phyloP scores from a whole-genome alignment of 75 land plant species.

The Sequoia sempervirens region DNA sequence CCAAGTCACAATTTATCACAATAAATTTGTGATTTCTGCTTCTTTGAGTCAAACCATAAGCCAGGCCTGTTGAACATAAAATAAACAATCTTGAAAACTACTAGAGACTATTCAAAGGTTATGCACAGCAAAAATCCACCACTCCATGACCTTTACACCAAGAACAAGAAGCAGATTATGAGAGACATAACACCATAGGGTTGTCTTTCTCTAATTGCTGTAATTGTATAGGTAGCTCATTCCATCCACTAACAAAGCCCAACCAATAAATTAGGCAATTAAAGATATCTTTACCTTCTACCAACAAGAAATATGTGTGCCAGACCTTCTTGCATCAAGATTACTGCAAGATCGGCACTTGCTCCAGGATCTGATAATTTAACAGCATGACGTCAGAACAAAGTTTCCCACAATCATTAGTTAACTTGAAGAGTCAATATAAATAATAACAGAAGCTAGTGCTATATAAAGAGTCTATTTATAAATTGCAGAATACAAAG shows the following conservation, averaged over 20 bases:
- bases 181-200: neutral
- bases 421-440: neutral
- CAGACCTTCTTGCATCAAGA: conserved; percentile 92
- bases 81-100: neutral
- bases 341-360: conserved; percentile 90
- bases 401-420: neutral
- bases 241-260: neutral
- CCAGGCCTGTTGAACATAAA: neutral
- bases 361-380: conserved; percentile 75
- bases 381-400: neutral
- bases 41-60: neutral
- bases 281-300: conserved; percentile 43
- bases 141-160: neutral
- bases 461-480: neutral
- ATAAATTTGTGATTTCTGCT: too few species aligned
- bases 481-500: neutral
- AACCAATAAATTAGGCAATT: neutral
- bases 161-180: neutral
- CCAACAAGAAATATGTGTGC: conserved; percentile 87
- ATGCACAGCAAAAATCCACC: neutral
- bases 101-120: neutral
- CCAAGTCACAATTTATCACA: too few species aligned
- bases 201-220: neutral
- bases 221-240: neutral
- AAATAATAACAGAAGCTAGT: neutral